These are phyloP conservation scores for Leccinum holopus DNA, from an alignment of 1,284 basidiomycete genomes.

Conservation along the genomic window DNA sequence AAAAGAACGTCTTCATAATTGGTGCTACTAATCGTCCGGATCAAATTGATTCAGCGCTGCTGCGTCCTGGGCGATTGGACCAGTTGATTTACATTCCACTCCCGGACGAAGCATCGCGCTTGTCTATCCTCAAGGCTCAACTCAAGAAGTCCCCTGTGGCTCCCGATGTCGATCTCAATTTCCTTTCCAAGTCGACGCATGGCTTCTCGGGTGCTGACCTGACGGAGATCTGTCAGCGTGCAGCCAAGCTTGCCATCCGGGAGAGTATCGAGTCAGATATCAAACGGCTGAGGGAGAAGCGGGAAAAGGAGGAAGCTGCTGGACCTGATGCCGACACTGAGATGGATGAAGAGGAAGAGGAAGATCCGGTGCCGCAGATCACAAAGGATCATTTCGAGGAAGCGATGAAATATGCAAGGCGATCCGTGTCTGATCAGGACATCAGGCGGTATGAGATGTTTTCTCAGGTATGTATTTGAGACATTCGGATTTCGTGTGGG, in stretches of 20 bases:
- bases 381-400: conserved; percentile 96
- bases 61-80: conserved; percentile 98
- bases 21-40: conserved; percentile 99
- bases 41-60: conserved; percentile 94
- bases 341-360: conserved; percentile 79
- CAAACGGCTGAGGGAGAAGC: conserved; percentile 75
- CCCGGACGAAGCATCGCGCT: conserved; percentile 89
- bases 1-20: conserved; percentile 99
- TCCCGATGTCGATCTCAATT: conserved; percentile 81
- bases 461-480: conserved; percentile 53
- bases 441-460: conserved; percentile 96
- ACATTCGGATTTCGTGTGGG: background rate
- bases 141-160: conserved; percentile 94
- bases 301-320: conserved; percentile 71
- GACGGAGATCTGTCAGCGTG: conserved; percentile 97
- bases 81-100: conserved; percentile 92
- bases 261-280: conserved; percentile 96
- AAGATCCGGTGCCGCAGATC: conserved; percentile 97
- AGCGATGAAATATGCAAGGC: conserved; percentile 92
- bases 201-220: conserved; percentile 99
- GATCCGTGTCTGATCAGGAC: conserved; percentile 92
- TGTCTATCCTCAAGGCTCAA: conserved; percentile 88
- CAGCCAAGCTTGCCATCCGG: conserved; percentile 95
- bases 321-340: conserved; percentile 58
- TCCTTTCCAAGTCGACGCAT: conserved; percentile 92